Base-by-base conservation (phyloP, 2,329 filamentous ascomycete genomes). In the Chaetomium globosum region DNA sequence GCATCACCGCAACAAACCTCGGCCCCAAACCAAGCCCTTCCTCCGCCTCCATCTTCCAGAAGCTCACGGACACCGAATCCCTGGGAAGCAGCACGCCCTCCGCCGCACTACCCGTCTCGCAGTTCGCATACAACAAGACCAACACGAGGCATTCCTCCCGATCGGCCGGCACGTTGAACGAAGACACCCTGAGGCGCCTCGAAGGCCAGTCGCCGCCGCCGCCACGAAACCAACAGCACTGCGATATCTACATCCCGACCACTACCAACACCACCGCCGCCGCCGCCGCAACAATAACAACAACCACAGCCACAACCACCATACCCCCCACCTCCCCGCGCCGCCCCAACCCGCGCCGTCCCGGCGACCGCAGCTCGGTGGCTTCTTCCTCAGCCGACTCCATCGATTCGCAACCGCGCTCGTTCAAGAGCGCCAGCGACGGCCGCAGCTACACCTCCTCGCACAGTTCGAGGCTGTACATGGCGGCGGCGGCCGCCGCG, bases 171-270 rank as follows among this genome's bases (percentile, higher is more conserved):
- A 61, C 52, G 0, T 55, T 74, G 12, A 73, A 72, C 59, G 72
- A 75, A 43, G 73, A 74, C 43, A 71, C 72, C 1, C 67, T 75
- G 19, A 65, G 70, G 1, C 69, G 60, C 16, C 65, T 76, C 19
- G 72, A 75, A 55, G 70, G 71, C 19, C 66, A 71, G 16, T 61
- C 66, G 16, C 65, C 67, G 3, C 31, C 54, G 9, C 30, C 19
- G 8, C 46, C 2, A 2, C 43, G 30, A 66, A 55, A 48, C 58
- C 64, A 33, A 12, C 30, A 23, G 3, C 59, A 54, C 55, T 67
- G 61, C 65, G 68, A 67, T 26, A 68, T 66, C 8, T 72, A 72
- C 48, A 13, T 69, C n/a, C 69, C 71, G 8, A 62, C 70, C 39
- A 48, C 70, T 16, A 54, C 68, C 1, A 23, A 70, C n/a, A 54